Conservation (phyloP, 192 early-diverging fungal genomes). For the Cetraspora pellucida region DNA sequence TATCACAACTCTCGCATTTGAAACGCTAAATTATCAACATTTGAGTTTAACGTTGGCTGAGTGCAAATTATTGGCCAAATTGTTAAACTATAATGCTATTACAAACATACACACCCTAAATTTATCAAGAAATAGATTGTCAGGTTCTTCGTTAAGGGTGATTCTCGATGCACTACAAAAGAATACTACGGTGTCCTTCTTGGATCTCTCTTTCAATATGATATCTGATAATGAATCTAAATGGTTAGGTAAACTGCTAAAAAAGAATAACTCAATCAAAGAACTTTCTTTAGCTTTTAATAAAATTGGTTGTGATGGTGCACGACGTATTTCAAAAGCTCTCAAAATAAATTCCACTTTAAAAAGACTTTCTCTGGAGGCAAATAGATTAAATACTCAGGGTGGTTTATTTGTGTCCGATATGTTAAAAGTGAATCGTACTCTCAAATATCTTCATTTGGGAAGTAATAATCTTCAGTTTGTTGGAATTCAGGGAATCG, state of each 20-base stretch:
- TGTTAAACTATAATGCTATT: slow-evolving; percentile 1
- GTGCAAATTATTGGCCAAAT: slow-evolving; percentile 8
- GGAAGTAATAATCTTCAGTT: slow-evolving; percentile 42
- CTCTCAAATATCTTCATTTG: slow-evolving; percentile 43
- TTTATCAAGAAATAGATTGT: slow-evolving; percentile 9
- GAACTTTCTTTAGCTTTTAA: slow-evolving; percentile 40
- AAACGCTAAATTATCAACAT: slow-evolving; percentile 4
- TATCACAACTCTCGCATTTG: background rate
- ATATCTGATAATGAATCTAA: slow-evolving; percentile 6
- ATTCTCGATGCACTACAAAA: background rate
- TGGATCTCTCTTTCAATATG: slow-evolving; percentile 3
- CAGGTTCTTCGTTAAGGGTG: background rate
- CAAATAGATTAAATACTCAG: slow-evolving; percentile 38
- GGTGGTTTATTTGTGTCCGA: slow-evolving; percentile 36
- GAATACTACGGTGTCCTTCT: background rate
- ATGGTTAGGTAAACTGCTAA: background rate
- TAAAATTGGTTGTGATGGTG: slow-evolving; percentile 36
- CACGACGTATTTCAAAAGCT: slow-evolving; percentile 32
- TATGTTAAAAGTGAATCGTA: slow-evolving; percentile 38
- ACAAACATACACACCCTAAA: background rate
- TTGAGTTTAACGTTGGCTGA: background rate
- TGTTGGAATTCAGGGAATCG: slow-evolving; percentile 35
- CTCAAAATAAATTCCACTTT: slow-evolving; percentile 30
- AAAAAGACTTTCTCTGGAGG: slow-evolving; percentile 39
- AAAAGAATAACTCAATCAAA: slow-evolving; percentile 17